phyloP scores from a whole-genome alignment of 148 eudicot genomes.

The Rhododendron kiyosumense region DNA sequence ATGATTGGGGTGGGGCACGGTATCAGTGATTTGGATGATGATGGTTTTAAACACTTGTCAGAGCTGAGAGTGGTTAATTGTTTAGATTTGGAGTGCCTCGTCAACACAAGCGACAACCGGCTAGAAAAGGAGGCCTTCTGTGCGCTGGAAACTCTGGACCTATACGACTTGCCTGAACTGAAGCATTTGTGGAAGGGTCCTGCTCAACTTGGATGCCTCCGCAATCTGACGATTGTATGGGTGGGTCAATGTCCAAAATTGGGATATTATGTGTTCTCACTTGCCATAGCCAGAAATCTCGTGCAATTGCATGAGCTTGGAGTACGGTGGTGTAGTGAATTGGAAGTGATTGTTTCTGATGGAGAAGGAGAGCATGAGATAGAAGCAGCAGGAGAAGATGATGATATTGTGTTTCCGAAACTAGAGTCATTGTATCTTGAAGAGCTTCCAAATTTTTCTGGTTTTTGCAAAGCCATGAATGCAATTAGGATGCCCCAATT shows the following conservation, averaged over 20 bases:
- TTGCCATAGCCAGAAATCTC: neutral
- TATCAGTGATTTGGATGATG: no score
- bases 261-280: neutral
- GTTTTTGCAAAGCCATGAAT: neutral
- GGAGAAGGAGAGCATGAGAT: neutral
- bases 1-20: no score
- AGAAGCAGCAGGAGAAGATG: neutral
- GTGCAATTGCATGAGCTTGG: neutral
- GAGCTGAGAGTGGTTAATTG: neutral
- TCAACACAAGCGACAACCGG: neutral
- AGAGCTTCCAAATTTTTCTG: neutral
- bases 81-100: neutral
- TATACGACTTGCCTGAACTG: neutral
- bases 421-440: neutral
- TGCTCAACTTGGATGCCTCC: neutral
- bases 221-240: neutral
- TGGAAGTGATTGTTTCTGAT: conserved; percentile 4
- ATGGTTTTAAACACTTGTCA: no score
- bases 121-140: neutral
- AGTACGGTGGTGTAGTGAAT: neutral
- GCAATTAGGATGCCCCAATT: neutral
- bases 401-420: neutral
- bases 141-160: neutral
- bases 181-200: neutral
- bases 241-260: neutral